Evolutionary conservation across 164 flowering plant species (phyloP), one percentile per base, ranked within the genome.

Genomic region (Hamamelis virginiana): DNA sequence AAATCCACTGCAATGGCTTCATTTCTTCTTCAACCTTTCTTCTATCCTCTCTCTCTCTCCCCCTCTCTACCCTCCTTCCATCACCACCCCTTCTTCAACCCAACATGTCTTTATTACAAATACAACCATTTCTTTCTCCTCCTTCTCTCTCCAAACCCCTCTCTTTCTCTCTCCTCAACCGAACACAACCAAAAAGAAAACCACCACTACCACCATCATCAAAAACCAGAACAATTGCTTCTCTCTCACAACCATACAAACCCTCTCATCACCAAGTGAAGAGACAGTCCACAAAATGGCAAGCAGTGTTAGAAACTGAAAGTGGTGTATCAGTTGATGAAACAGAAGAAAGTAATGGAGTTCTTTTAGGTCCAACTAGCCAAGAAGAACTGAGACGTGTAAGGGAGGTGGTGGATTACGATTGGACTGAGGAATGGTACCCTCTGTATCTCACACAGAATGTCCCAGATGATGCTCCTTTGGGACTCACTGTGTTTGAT

Each of bases 361-460:
- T 77, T 55, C 65, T 84, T 19, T 43, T 80, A 25, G 78, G 68
- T 15, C 67, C 78, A 13, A n/a, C 73, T 4, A 70, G 69, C 16
- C 80, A 57, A 43, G 87, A 74, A 38, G 87, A 79, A 69, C 66
- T 58, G 69, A 70, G 72, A 56, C 77, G 75, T n/a, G 72, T 76
- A 43, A 69, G 67, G 23, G 78, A 26, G 13, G 70, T 62, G 69
- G 92, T 76, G 67, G 82, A 85, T 12, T 95, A 91, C 74, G 87
- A 95, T 64, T 92, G 98, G 98, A 87, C 81, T 18, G 86, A 91
- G 65, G 98, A 92, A 59, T 95, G 98, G 98, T 95, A 95, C 67
- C 98, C 97, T 5, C 82, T 95, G 16, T 95, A 95, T 75, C 86
- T 95, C 16, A 80, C 94, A 8, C 71, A 78, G 53, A 77, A 92